Percentiles rank a stretch among this genome's conserved stretches.
Evolutionary conservation across 768 basidiomycete species (phyloP).

Genomic region (Boletus vinaceobasis): DNA sequence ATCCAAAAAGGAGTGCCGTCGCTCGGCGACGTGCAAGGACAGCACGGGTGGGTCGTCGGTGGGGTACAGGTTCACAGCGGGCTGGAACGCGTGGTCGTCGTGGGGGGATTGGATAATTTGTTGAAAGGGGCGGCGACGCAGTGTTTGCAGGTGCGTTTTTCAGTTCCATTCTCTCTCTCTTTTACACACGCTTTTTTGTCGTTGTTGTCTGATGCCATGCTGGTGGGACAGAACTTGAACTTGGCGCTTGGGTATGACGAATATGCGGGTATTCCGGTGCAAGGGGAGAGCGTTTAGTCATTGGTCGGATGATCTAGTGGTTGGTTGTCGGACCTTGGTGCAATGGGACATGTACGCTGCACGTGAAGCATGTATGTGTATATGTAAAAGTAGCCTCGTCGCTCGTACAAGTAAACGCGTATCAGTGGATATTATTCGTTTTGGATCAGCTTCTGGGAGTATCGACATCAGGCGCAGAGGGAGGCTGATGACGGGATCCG

Average conservation of each 20-base stretch:
- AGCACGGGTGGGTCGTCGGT: constrained; percentile 88
- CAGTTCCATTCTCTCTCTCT: background rate
- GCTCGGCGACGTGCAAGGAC: constrained; percentile 70
- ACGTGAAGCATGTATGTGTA: background rate
- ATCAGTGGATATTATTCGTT: background rate
- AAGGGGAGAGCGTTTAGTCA: constrained; percentile 7
- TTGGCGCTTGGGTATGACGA: constrained; percentile 86
- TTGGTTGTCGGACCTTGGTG: background rate
- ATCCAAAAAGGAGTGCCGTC: constrained; percentile 69
- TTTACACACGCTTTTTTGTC: too few species aligned
- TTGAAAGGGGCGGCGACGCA: constrained; percentile 99
- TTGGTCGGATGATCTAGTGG: background rate
- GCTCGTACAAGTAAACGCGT: background rate
- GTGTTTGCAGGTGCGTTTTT: constrained; percentile 75
- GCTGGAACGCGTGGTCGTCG: constrained; percentile 90
- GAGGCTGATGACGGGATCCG: background rate
- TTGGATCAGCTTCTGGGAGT: too few species aligned
- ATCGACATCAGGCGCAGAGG: background rate
- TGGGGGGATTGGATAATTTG: constrained; percentile 93
- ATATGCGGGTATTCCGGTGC: constrained; percentile 66
- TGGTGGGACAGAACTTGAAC: constrained; percentile 72
- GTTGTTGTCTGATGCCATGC: background rate
- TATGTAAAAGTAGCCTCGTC: background rate
- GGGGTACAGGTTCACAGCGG: constrained; percentile 91
- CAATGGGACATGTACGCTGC: background rate